Base-by-base conservation (phyloP, 257 asterid species). In the Gardenia jasminoides region DNA sequence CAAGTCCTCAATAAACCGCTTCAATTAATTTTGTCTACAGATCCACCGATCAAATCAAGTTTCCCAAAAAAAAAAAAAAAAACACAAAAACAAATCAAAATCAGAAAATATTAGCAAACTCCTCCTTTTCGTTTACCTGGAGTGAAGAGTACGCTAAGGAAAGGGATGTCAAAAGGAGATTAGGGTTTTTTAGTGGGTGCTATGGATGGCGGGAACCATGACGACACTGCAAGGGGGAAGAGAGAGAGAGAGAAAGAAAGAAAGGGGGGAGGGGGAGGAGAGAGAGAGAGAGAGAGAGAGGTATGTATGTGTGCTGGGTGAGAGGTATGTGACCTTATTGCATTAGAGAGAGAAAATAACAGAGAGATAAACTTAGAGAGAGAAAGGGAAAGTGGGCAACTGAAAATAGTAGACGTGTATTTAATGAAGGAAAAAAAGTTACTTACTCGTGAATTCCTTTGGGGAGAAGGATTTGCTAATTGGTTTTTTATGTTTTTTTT, bases 1-100 rank as follows among this genome's bases (percentile, higher is more conserved):
- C 90, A 79, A 82, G 70, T 69, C 82, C 86, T 75, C 67, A 66
- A 72, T 8, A 75, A 78, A 78, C 83, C 79, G 75, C 83, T 72
- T 59, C 58, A 33, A 26, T 15, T 44, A 72, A 76, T 76, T n/a
- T 61, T 75, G 44, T 66, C 81, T 65, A 56, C 64, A 74, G 91
- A 93, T 92, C 91, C 87, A 80, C 89, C 86, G 80, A 90, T 88
- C 88, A 85, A 84, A 85, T 73, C 78, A 82, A 73, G 81, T 72
- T 76, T 72, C 70, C 70, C 33, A 46, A 61, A 24, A 47, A 52
- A 5, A 20, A 56, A 22, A 59, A 36, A 19, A 36, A 12, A 5
- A 24, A 67, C 77, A 77, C 11, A 70, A 83, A 62, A 67, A 66
- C 22, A 36, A 36, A 36, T 36, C 41, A 36, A 36, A 36, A 36